These are phyloP conservation scores for Ramichloridium luteum DNA, from an alignment of 2,329 filamentous ascomycete species.

Conservation along the genomic window DNA sequence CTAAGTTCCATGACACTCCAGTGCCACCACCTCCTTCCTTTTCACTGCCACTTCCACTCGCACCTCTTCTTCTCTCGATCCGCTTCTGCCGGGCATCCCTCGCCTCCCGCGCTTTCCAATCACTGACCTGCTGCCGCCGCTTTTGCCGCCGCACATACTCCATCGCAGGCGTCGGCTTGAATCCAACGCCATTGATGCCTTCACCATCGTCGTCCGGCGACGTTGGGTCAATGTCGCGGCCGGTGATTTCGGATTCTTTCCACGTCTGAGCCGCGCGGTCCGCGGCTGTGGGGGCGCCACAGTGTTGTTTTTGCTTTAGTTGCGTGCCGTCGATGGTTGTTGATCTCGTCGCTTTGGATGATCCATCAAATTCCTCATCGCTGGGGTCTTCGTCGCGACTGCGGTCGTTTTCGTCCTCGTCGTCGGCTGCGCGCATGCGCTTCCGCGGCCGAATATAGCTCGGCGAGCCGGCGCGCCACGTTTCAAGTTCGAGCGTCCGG, in stretches of 20 bases:
- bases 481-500: slow-evolving; percentile 12
- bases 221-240: slow-evolving; percentile 39
- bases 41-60: slow-evolving; percentile 2
- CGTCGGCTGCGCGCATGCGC: slow-evolving; percentile 11
- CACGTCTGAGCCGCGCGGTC: slow-evolving; percentile 33
- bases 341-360: too few relatives aligned
- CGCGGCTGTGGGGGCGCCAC: slow-evolving; percentile 2
- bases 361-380: neutral
- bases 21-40: slow-evolving; percentile 4
- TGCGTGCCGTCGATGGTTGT: too few relatives aligned
- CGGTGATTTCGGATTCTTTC: slow-evolving; percentile 51
- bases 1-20: too few relatives aligned
- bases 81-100: slow-evolving; percentile 46
- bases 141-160: slow-evolving; percentile 44
- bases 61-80: slow-evolving; percentile 36
- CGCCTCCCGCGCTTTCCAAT: slow-evolving; percentile 48
- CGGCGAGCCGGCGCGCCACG: neutral
- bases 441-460: slow-evolving; percentile 12
- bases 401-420: neutral
- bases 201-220: slow-evolving; percentile 50
- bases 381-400: neutral
- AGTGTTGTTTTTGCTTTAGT: neutral
- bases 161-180: slow-evolving; percentile 47
- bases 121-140: slow-evolving; percentile 45
- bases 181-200: slow-evolving; percentile 52